Evolutionary conservation across 257 asterid genomes (phyloP), one percentile per base, ranked within the genome.

Genomic region (Fraxinus pennsylvanica): DNA sequence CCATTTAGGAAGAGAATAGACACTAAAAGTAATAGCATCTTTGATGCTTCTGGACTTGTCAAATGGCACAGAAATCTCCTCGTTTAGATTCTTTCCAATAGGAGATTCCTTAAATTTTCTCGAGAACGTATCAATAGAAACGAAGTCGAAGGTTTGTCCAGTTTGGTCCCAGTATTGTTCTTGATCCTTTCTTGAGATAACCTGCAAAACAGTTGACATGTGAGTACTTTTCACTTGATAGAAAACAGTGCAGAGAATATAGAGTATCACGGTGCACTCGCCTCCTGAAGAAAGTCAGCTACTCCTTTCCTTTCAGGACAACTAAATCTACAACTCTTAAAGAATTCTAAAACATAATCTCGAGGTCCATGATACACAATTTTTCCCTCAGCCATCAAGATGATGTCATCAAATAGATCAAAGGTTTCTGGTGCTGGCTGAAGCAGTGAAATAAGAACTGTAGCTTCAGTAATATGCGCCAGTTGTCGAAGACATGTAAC

Each of bases 371-470:
- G 88, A 78, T 76, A 87, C 54, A 87, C 77, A 61, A 80, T 72
- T 68, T 85, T 84, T 12, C 90, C 88, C 73, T 87, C 90, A 9
- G 84, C 85, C 88, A 87, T 81, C 68, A 84, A 72, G 25, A 87
- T 72, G 29, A 86, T 68, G 38, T 86, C 88, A 75, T 84, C 86
- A 77, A 84, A 86, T 59, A 86, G 84, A 76, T 87, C 85, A 74
- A 84, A 87, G 32, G 84, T 84, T 72, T 87, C 90, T 9, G 88
- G 90, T 4, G 86, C 81, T 71, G 90, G 90, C 76, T 87, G 88
- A 80, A 84, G 88, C 74, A 87, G 83, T 1, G 87, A 79, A 57
- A 80, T 68, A 43, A 87, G 78, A 30, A 87, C 41, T 19, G 90
- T 87, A 25, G 88, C 87, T 66, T 84, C 81, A 27, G 87, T 80